A percentile compares a stretch with the other conserved stretches of the same genome.
Evolutionary conservation across 164 flowering plant species (phyloP).

Genomic region (Liquidambar formosana): DNA sequence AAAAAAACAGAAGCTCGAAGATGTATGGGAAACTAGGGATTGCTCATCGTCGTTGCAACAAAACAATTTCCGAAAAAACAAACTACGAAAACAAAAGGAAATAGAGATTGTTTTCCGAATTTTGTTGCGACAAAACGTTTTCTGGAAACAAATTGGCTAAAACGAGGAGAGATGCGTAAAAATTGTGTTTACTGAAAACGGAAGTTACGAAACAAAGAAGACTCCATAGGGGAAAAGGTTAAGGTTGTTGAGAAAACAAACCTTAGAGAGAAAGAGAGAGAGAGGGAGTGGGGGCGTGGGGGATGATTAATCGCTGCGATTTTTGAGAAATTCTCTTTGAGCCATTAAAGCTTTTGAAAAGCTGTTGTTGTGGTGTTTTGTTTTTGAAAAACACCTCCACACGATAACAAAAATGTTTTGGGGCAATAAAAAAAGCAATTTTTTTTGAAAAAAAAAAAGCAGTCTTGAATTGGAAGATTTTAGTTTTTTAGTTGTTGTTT

Average conservation of each 20-base stretch:
- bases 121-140: neutral
- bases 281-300: too few relatives aligned
- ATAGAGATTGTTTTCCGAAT: neutral
- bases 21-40: too few relatives aligned
- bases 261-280: neutral
- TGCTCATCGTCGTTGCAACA: too few relatives aligned
- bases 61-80: too few relatives aligned
- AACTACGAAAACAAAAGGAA: too few relatives aligned
- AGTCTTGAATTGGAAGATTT: constrained; percentile 2
- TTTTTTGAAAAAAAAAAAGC: neutral
- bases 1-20: too few relatives aligned
- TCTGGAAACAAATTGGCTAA: neutral
- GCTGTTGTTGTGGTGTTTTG: neutral
- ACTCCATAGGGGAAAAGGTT: neutral
- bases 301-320: constrained; percentile 1
- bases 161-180: neutral
- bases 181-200: neutral
- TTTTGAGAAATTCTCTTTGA: neutral
- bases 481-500: constrained; percentile 6
- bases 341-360: neutral
- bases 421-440: neutral
- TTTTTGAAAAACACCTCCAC: neutral
- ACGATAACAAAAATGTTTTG: neutral
- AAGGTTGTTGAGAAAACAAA: neutral
- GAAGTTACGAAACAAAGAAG: constrained; percentile 1